phyloP scores from a whole-genome alignment of 345 rosid genomes.

The Corchorus capsularis region DNA sequence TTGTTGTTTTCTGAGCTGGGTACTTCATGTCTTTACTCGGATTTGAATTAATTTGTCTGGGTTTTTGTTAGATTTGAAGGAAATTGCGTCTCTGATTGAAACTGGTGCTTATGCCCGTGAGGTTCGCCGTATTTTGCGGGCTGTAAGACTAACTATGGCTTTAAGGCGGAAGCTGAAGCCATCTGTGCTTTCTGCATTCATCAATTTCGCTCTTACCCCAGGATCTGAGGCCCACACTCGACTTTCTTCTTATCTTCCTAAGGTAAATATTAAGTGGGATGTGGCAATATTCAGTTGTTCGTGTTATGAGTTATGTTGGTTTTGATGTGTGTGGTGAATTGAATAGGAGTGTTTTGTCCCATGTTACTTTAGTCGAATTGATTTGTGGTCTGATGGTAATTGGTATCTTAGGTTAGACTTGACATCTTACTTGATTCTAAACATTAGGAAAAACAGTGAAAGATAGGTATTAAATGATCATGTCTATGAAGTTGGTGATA shows the following conservation, averaged over 20 bases:
- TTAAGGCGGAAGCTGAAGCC: conserved; percentile 45
- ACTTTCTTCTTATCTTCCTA: conserved; percentile 45
- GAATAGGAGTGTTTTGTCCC: neutral
- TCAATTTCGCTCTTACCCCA: conserved; percentile 41
- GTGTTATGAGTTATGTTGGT: neutral
- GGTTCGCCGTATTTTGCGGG: conserved; percentile 49
- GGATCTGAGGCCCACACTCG: conserved; percentile 52
- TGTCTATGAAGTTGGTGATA: neutral
- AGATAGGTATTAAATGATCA: neutral
- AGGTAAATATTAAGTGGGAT: conserved; percentile 29
- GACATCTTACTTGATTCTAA: neutral
- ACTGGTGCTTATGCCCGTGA: conserved; percentile 54
- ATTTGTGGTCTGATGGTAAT: neutral
- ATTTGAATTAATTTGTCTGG: conserved; percentile 8
- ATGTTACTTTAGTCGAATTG: neutral
- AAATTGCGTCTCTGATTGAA: conserved; percentile 57
- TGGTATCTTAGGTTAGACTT: neutral
- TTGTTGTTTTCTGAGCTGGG: neutral
- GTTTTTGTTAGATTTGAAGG: conserved; percentile 50
- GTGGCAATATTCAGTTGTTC: neutral
- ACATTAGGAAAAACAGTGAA: neutral
- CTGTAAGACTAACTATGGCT: conserved; percentile 53
- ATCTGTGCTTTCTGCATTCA: conserved; percentile 40
- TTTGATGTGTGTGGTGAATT: neutral
- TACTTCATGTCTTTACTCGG: neutral